Base-by-base conservation (phyloP, 495 filamentous ascomycete genomes). In the Hypomontagnella monticulosa region DNA sequence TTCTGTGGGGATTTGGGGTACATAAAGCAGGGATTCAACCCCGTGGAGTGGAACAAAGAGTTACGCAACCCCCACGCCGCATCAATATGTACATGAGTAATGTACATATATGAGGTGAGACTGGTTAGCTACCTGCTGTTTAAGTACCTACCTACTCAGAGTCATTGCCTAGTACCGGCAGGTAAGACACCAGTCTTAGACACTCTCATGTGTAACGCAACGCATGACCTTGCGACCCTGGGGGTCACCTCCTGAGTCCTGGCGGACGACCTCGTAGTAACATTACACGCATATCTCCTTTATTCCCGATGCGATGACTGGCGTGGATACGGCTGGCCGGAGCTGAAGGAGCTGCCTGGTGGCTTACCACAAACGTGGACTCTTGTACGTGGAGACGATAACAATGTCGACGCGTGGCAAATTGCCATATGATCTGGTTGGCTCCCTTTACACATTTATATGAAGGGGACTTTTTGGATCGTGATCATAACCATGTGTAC, bases 11-110 rank as follows among this genome's bases (percentile, higher is more conserved):
- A 61, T 36, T 66, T 59, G 65, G 65, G 65, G 65, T 68, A 68
- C 58, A 63, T 63, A 56, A 37, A 54, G 37, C 65, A 68, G 49
- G 65, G 65, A 68, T 68, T 59, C 49, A 62, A 63, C 65, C 65
- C 65, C 65, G 59, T 68, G 65, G 65, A 68, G 65, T 63, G 58
- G 58, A 57, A 51, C 48, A 48, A 48, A 53, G 40, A 47, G 49
- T 37, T 54, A 30, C 41, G 37, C 47, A 69, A 57, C 59, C 66
- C 66, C 60, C 59, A 63, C 59, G 59, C 51, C 34, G 15, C 50
- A 27, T 42, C 48, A 27, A 43, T 59, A 57, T 36, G 42, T 57
- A 23, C n/a, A 63, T 30, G 16, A 36, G 1, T 36, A 12, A 53
- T 37, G 27, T 37, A 37, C 3, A 20, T 56, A 20, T 56, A 48